Conservation (phyloP, 805 yeast genomes). For the Saccharomycopsis vini region DNA sequence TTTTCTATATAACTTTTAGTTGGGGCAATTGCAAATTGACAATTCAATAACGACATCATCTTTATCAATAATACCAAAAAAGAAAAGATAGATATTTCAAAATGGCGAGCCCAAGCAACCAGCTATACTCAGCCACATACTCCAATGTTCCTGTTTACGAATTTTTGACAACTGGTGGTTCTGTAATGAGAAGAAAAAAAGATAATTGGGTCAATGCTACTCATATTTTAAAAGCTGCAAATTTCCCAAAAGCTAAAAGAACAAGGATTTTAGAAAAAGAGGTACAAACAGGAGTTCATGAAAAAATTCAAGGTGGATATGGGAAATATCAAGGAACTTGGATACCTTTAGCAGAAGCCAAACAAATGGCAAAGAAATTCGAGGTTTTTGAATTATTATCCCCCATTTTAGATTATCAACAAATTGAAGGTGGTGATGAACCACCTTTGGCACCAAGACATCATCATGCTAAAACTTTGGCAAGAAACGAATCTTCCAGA, state of each 20-base stretch:
- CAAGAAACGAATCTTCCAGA: not conserved
- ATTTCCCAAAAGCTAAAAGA: conserved; percentile 88
- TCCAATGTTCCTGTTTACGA: conserved; percentile 82
- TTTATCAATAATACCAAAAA: too few species aligned
- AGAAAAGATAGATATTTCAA: too few species aligned
- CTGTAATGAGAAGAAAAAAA: conserved; percentile 67
- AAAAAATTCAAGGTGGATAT: conserved; percentile 94
- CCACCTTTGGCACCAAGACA: conserved; percentile 54
- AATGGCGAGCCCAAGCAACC: not conserved
- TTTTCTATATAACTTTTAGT: too few species aligned
- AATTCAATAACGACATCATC: too few species aligned
- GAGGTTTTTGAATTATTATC: conserved; percentile 52
- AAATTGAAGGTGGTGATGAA: conserved; percentile 39
- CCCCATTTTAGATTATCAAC: conserved; percentile 57
- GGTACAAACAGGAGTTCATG: conserved; percentile 84
- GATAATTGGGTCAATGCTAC: conserved; percentile 93
- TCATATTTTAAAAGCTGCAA: conserved; percentile 86
- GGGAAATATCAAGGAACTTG: conserved; percentile 97
- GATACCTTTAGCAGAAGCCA: conserved; percentile 80
- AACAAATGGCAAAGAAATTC: conserved; percentile 53
- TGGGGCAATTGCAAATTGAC: too few species aligned
- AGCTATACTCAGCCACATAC: conserved; percentile 66
- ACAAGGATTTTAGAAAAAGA: conserved; percentile 88
- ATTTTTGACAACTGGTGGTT: conserved; percentile 53
- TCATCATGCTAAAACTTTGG: conserved; percentile 13